These are phyloP conservation scores for Antitrichia curtipendula DNA, from an alignment of 225 moss, liverwort and hornwort genomes.

Conservation along the genomic window DNA sequence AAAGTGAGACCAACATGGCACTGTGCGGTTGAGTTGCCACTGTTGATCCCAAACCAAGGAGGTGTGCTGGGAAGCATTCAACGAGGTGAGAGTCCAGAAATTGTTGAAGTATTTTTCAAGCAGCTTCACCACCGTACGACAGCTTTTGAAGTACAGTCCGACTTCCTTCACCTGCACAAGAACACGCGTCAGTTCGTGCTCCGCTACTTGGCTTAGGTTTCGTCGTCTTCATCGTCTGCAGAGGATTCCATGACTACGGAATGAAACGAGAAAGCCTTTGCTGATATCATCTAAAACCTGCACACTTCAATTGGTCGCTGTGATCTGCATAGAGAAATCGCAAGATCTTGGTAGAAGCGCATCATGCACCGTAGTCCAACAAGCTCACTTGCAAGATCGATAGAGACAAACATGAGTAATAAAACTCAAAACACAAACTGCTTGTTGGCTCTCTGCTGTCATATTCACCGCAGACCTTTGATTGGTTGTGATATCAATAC, in stretches of 20 bases:
- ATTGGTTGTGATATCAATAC: background rate
- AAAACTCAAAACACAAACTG: background rate
- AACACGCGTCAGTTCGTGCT: background rate
- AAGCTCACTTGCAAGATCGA: background rate
- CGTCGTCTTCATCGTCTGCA: background rate
- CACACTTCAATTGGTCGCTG: background rate
- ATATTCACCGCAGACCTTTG: background rate
- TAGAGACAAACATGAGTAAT: background rate
- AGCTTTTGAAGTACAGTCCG: constrained; percentile 48
- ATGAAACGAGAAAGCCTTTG: background rate
- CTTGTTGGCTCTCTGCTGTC: background rate
- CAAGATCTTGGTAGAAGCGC: background rate
- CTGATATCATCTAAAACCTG: background rate
- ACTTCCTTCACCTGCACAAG: constrained; percentile 52
- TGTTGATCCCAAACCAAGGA: constrained; percentile 27
- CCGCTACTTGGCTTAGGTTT: background rate
- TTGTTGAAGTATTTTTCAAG: constrained; percentile 45
- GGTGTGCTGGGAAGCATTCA: constrained; percentile 41
- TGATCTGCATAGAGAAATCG: background rate
- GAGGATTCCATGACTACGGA: background rate
- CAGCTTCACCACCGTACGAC: constrained; percentile 30
- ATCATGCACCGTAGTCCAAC: background rate
- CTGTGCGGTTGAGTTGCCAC: constrained; percentile 41
- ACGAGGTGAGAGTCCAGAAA: constrained; percentile 44
- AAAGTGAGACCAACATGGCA: constrained; percentile 68